Percentiles rank a stretch among this genome's conserved stretches.
These are phyloP conservation scores for Hypoxylon sp. DNA, from an alignment of 2,329 filamentous ascomycete species.

Conservation along the genomic window DNA sequence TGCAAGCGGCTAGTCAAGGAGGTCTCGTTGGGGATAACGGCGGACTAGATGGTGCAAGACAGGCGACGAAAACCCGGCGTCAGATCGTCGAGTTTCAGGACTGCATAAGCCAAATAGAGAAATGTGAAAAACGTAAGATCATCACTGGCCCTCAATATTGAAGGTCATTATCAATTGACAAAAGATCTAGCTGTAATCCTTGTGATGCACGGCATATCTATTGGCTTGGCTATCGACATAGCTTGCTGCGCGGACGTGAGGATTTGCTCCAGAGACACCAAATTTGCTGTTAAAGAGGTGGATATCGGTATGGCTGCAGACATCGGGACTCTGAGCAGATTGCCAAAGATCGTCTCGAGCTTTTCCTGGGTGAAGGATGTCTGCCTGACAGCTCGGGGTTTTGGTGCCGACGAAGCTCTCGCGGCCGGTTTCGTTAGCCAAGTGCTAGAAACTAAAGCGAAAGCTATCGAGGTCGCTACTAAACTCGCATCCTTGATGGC, in stretches of 20 bases:
- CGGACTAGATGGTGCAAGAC: slow-evolving; percentile 71
- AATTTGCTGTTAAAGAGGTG: slow-evolving; percentile 82
- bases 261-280: slow-evolving; percentile 69
- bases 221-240: slow-evolving; percentile 83
- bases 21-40: slow-evolving; percentile 56
- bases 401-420: slow-evolving; percentile 75
- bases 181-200: slow-evolving; percentile 77
- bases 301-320: slow-evolving; percentile 86
- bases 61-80: slow-evolving; percentile 70
- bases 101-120: slow-evolving; percentile 80
- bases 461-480: slow-evolving; percentile 48
- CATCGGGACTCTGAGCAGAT: slow-evolving; percentile 78
- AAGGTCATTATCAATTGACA: slow-evolving; percentile 13
- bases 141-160: slow-evolving; percentile 8
- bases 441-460: slow-evolving; percentile 64
- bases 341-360: slow-evolving; percentile 79
- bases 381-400: slow-evolving; percentile 76
- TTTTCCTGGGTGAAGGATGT: slow-evolving; percentile 85
- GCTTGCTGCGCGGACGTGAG: slow-evolving; percentile 78
- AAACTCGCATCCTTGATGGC: slow-evolving; percentile 67
- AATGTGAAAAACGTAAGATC: slow-evolving; percentile 84
- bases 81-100: slow-evolving; percentile 85
- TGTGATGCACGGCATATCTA: slow-evolving; percentile 81
- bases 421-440: slow-evolving; percentile 77
- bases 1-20: slow-evolving; percentile 74